Percentiles rank a stretch among this genome's conserved stretches.
Evolutionary conservation across 169 alveolate species (phyloP).

Genomic region (Eimeria tenella): DNA sequence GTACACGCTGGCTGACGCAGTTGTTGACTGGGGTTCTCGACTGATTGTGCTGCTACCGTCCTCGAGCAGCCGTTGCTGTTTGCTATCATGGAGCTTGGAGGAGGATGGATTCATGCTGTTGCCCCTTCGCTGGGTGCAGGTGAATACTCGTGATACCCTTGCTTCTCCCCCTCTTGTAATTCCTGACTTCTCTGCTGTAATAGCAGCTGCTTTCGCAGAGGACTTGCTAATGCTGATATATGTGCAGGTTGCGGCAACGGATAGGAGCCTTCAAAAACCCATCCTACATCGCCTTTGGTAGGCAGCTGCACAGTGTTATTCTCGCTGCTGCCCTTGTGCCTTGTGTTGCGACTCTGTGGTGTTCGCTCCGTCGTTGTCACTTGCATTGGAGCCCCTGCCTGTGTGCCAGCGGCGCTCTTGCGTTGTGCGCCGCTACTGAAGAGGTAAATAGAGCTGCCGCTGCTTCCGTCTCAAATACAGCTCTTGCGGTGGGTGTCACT

Average conservation of each 20-base stretch:
- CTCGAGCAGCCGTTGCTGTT: constrained; percentile 12
- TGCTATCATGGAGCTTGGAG: not conserved
- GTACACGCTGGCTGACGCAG: constrained; percentile 9
- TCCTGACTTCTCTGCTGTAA: not conserved
- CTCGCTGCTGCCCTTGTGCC: constrained; percentile 11
- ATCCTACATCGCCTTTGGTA: constrained; percentile 26
- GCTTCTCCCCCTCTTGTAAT: not conserved
- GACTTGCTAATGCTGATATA: not conserved
- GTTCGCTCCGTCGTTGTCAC: not conserved
- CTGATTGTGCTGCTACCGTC: constrained; percentile 9
- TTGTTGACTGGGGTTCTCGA: constrained; percentile 1
- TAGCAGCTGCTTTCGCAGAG: not conserved
- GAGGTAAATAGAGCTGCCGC: not conserved
- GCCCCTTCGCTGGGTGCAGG: constrained; percentile 34
- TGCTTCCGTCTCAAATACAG: not conserved
- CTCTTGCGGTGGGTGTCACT: not conserved
- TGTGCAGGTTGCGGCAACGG: constrained; percentile 2
- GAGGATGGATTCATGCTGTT: not conserved
- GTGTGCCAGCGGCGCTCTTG: not conserved
- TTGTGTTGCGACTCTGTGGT: not conserved
- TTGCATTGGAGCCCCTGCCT: too few species aligned
- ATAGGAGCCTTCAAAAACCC: constrained; percentile 13
- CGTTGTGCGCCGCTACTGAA: not conserved
- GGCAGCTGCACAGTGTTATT: not conserved
- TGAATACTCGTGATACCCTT: not conserved